Evolutionary conservation across 495 filamentous ascomycete species (phyloP).

Genomic region (Tuber brumale): DNA sequence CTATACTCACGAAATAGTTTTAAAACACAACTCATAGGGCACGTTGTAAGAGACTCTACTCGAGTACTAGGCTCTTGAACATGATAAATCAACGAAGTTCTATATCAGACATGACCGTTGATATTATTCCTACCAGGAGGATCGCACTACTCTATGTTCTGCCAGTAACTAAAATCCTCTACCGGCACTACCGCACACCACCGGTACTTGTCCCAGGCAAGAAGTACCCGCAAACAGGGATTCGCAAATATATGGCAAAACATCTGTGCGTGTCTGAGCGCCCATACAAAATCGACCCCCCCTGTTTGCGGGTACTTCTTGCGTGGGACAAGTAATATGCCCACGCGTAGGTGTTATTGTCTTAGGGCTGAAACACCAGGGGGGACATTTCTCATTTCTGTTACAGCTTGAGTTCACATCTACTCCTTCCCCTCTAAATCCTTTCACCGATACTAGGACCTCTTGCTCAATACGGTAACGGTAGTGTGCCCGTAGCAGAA

Average conservation of each 20-base stretch:
- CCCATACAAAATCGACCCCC: no score
- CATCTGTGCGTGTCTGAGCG: no score
- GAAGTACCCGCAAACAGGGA: no score
- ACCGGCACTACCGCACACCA: not conserved
- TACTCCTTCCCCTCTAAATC: not conserved
- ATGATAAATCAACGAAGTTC: not conserved
- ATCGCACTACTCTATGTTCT: not conserved
- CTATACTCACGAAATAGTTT: not conserved
- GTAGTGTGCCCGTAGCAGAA: not conserved
- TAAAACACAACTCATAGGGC: not conserved
- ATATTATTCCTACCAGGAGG: not conserved
- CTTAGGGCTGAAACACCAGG: not conserved
- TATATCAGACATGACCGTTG: not conserved
- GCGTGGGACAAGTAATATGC: no score
- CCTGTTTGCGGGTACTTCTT: no score
- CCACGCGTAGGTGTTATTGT: not conserved
- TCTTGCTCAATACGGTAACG: not conserved
- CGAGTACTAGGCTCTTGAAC: not conserved
- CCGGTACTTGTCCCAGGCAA: no score
- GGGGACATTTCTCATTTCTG: not conserved
- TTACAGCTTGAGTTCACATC: not conserved
- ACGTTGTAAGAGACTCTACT: not conserved
- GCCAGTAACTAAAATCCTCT: not conserved
- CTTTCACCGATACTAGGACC: not conserved
- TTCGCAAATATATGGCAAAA: no score